Evolutionary conservation across 1,284 basidiomycete species (phyloP).

Genomic region (Sporisorium iseilematis-ciliati): DNA sequence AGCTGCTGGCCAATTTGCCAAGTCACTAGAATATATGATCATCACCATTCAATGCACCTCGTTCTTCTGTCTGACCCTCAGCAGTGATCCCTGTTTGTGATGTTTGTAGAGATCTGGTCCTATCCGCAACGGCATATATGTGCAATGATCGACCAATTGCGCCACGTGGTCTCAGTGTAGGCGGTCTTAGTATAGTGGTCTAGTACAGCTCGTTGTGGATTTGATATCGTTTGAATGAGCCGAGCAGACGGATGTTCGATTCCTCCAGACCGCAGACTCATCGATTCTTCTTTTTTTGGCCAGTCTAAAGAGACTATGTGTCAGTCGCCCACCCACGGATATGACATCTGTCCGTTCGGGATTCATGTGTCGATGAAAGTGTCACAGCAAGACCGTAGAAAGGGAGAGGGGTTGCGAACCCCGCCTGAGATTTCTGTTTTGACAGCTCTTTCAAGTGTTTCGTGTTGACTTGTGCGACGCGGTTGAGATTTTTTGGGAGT

Average conservation of each 20-base stretch:
- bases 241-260: conserved; percentile 50
- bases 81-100: not conserved
- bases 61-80: not conserved
- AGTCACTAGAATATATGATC: not conserved
- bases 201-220: conserved; percentile 40
- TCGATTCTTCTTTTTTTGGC: conserved; percentile 1
- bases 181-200: conserved; percentile 33
- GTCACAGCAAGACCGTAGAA: no score
- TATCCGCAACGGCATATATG: no score
- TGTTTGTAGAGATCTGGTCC: no score
- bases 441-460: not conserved
- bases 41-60: conserved; percentile 7
- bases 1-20: conserved; percentile 3
- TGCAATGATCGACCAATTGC: no score
- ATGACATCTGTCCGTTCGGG: no score
- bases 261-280: conserved; percentile 29
- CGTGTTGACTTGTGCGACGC: not conserved
- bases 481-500: not conserved
- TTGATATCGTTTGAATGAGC: conserved; percentile 4
- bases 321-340: no score
- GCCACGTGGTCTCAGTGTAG: not conserved
- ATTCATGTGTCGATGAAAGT: no score
- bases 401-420: not conserved
- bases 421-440: not conserved
- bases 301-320: not conserved